phyloP scores from a whole-genome alignment of 495 filamentous ascomycete genomes.

The Cladorrhinum samala region DNA sequence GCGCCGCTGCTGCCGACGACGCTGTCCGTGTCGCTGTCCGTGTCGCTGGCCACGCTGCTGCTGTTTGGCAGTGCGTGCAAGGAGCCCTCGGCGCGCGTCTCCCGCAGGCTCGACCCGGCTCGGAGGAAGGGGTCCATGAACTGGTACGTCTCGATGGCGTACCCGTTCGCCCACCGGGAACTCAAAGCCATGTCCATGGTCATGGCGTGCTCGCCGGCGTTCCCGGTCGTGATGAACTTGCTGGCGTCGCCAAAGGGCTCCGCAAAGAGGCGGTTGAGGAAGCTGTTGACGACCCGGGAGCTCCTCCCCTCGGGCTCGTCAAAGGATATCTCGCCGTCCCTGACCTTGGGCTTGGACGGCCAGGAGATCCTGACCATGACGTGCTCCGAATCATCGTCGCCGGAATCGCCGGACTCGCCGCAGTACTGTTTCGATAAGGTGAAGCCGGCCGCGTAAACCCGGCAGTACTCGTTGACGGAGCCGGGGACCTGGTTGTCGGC shows the following conservation, averaged over 20 bases:
- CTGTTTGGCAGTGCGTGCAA: background rate
- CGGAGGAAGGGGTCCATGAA: conserved; percentile 20
- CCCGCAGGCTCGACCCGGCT: background rate
- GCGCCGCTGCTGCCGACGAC: background rate
- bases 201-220: conserved; percentile 32
- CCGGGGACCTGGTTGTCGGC: conserved; percentile 23
- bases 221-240: conserved; percentile 21
- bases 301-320: conserved; percentile 19
- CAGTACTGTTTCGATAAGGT: too few relatives aligned
- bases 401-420: background rate
- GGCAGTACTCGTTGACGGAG: conserved; percentile 25
- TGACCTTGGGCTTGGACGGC: conserved; percentile 26
- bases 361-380: conserved; percentile 27
- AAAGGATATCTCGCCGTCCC: conserved; percentile 9
- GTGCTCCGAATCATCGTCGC: conserved; percentile 11
- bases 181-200: conserved; percentile 23
- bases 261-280: conserved; percentile 21
- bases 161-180: conserved; percentile 23
- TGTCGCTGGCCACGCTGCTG: background rate
- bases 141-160: conserved; percentile 31
- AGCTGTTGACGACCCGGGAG: conserved; percentile 26
- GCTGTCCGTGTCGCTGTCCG: background rate
- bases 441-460: conserved; percentile 24
- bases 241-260: background rate
- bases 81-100: background rate